Evolutionary conservation across 2,329 filamentous ascomycete species (phyloP), one percentile per base, ranked within the genome.

Genomic region (Trichophyton benhamiae): DNA sequence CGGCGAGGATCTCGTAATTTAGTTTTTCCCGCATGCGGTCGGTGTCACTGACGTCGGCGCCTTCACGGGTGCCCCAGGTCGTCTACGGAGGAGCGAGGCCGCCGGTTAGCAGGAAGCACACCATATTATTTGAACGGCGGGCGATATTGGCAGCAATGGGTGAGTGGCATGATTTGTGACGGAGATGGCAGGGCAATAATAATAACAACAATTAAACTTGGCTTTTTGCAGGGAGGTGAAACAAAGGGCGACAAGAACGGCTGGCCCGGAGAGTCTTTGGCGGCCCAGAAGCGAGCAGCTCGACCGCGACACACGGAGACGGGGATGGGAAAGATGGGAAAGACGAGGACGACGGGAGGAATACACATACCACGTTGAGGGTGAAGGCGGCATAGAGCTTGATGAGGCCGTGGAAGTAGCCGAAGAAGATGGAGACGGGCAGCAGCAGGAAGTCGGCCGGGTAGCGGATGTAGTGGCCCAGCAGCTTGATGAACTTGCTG

Each of bases 401-500:
- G 80, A 97, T 91, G 64, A 91, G 75, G 64, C 91, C 90, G 73
- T 97, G 92, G 68, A 95, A 88, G 76, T 94, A 96, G 58, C 92
- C 92, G 75, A 96, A 97, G 13, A 90, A 65, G 68, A 96, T 84
- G 44, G 91, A 95, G n/a, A 92, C 79, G 0, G 89, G 90, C 58
- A 96, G 79, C 70, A 88, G 88, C 48, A 88, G 71, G 65, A 95
- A 76, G 72, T 96, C 92, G 67, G 82, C 82, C 3, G 92, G 91
- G 74, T 95, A 88, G 66, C 88, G 86, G 68, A 87, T 81, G 76
- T 95, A 94, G 68, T 96, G 85, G 8, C 89, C 91, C 68, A 94
- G 77, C 60, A 96, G 80, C 80, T 96, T 96, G 76, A 96, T 85
- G 61, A 89, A 87, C 78, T 96, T 96, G 74, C 88, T 91, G 72